A percentile compares a stretch with the other conserved stretches of the same genome.
These are phyloP conservation scores for Lactarius pseudohatsudake DNA, from an alignment of 768 basidiomycete genomes.

Conservation along the genomic window DNA sequence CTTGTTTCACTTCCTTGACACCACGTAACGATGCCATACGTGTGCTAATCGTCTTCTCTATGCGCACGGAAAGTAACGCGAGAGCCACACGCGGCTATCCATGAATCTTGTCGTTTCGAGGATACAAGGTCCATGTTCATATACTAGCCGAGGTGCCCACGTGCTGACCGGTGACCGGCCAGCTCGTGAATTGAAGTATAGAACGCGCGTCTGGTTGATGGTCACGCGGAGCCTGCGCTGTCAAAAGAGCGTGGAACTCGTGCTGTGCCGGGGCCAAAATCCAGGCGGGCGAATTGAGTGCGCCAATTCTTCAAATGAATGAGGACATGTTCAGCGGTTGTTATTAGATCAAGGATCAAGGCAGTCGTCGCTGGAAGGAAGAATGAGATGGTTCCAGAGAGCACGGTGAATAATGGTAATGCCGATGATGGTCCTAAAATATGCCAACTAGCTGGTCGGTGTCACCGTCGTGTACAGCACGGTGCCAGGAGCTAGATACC, in stretches of 20 bases:
- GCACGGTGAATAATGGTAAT: not conserved
- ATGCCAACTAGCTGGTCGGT: not conserved
- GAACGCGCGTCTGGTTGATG: not conserved
- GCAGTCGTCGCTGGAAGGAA: not conserved
- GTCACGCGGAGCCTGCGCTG: slow-evolving; percentile 1
- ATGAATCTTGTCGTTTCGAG: not conserved
- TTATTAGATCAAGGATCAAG: no score
- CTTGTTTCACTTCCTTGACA: not conserved
- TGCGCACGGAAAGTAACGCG: not conserved
- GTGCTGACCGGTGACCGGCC: not conserved
- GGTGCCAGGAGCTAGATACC: not conserved
- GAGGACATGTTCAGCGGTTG: not conserved
- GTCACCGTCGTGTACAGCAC: not conserved
- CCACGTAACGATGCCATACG: not conserved
- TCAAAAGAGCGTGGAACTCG: not conserved
- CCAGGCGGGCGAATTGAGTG: not conserved
- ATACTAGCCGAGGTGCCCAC: not conserved
- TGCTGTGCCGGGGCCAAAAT: not conserved
- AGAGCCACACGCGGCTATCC: not conserved
- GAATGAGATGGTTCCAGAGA: not conserved
- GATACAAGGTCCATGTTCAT: not conserved
- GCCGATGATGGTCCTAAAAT: not conserved
- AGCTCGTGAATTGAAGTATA: not conserved
- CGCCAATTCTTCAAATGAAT: not conserved
- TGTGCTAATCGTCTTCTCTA: not conserved